Percentiles rank a stretch among this genome's conserved stretches.
Conservation (phyloP, 306 rosid genomes). For the Phaseolus lunatus region DNA sequence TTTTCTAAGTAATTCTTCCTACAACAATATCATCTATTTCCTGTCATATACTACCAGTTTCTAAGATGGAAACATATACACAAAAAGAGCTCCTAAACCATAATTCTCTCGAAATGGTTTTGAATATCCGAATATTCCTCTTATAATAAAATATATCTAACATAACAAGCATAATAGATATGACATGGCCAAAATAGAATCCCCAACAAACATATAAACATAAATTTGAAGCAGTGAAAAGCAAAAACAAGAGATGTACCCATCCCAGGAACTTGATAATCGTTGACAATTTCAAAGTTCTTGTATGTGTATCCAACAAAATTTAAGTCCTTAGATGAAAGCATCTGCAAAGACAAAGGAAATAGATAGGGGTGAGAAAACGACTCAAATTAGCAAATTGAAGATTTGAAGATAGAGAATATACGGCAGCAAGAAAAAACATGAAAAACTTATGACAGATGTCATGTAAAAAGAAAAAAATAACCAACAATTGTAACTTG, state of each 20-base stretch:
- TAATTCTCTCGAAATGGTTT: constrained; percentile 1
- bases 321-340: constrained; percentile 95
- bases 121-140: neutral
- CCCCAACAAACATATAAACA: neutral
- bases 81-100: neutral
- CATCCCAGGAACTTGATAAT: constrained; percentile 97
- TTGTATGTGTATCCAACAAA: constrained; percentile 97
- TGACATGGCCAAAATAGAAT: constrained; percentile 29
- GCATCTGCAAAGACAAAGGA: constrained; percentile 68
- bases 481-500: constrained; percentile 17
- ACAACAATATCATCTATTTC: no score
- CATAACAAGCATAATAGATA: constrained; percentile 12
- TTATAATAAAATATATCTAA: neutral
- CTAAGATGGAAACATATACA: constrained; percentile 11
- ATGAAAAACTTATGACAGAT: neutral
- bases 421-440: neutral
- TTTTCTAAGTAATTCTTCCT: no score
- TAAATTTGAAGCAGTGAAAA: constrained; percentile 19
- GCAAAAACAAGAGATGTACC: constrained; percentile 57
- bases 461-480: constrained; percentile 33
- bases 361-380: neutral
- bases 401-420: constrained; percentile 28
- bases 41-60: no score
- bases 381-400: constrained; percentile 22
- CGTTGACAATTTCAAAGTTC: constrained; percentile 95